These are phyloP conservation scores for Backusella sp. DNA, from an alignment of 192 early-diverging fungal genomes.

Conservation along the genomic window DNA sequence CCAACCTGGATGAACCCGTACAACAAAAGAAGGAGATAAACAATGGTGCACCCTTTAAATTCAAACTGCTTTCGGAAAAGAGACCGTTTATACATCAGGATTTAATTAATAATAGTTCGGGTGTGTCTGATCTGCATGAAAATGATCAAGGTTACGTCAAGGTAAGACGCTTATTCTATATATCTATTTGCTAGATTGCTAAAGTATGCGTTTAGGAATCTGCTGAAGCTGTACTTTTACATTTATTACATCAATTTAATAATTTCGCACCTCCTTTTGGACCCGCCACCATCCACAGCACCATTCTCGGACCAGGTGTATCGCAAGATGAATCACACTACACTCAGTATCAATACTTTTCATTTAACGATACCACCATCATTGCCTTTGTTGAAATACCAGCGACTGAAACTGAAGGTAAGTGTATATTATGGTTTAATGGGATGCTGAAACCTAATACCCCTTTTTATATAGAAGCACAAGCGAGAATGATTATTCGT, in stretches of 20 bases:
- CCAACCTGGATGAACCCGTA: background rate
- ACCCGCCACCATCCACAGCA: constrained; percentile 49
- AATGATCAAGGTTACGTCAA: constrained; percentile 33
- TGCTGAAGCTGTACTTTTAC: constrained; percentile 67
- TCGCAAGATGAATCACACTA: constrained; percentile 40
- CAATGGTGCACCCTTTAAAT: constrained; percentile 17
- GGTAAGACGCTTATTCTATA: background rate
- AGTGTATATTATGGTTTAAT: too few species aligned
- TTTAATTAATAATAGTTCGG: constrained; percentile 9
- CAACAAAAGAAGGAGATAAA: constrained; percentile 18
- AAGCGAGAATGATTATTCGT: constrained; percentile 65
- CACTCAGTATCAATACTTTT: constrained; percentile 66
- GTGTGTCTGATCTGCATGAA: constrained; percentile 2
- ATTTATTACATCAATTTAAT: constrained; percentile 69
- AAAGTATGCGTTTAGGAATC: constrained; percentile 45
- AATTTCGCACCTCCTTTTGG: constrained; percentile 65
- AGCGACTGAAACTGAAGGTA: constrained; percentile 26
- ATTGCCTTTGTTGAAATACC: constrained; percentile 71
- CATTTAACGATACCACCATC: constrained; percentile 69
- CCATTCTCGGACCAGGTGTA: constrained; percentile 40
- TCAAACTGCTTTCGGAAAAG: constrained; percentile 28
- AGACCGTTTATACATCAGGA: constrained; percentile 23
- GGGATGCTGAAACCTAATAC: background rate
- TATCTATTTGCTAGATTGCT: too few species aligned
- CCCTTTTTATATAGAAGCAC: constrained; percentile 30